Evolutionary conservation across 2,329 filamentous ascomycete species (phyloP).

Genomic region (Calonectria pseudoreteaudii): DNA sequence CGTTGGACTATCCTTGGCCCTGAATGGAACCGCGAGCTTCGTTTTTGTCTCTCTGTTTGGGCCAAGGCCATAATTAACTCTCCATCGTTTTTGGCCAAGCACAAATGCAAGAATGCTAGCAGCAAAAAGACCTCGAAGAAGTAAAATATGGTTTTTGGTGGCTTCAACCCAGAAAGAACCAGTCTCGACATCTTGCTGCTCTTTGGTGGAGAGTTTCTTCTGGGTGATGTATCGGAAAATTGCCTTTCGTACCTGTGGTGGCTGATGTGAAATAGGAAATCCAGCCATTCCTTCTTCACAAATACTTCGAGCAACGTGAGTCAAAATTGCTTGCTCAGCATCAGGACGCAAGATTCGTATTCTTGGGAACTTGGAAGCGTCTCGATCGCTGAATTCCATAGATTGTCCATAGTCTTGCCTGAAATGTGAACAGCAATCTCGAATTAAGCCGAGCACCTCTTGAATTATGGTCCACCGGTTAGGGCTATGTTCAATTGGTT

Average conservation of each 20-base stretch:
- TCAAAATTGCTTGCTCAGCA: constrained; percentile 47
- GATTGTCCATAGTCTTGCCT: constrained; percentile 48
- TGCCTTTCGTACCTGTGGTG: constrained; percentile 41
- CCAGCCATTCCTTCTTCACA: constrained; percentile 50
- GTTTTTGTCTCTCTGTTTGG: constrained; percentile 52
- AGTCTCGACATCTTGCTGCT: constrained; percentile 52
- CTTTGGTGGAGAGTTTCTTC: constrained; percentile 33
- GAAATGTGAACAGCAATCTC: constrained; percentile 43
- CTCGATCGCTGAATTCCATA: constrained; percentile 54
- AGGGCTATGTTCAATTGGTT: constrained; percentile 62
- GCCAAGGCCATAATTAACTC: constrained; percentile 73
- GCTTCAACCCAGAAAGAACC: constrained; percentile 51
- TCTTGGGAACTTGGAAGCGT: constrained; percentile 56
- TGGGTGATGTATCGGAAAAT: constrained; percentile 60
- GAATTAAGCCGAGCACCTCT: constrained; percentile 60
- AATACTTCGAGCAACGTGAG: constrained; percentile 44
- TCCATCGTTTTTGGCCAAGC: constrained; percentile 70
- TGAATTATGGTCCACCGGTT: constrained; percentile 69
- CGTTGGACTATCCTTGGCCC: constrained; percentile 68
- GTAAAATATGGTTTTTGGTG: constrained; percentile 52
- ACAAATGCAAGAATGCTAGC: constrained; percentile 65
- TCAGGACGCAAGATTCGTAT: constrained; percentile 58
- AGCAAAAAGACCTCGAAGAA: constrained; percentile 68
- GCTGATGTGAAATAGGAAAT: constrained; percentile 56
- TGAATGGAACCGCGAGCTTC: constrained; percentile 68